Conservation (phyloP, 2,329 filamentous ascomycete species). For the Diaporthe sp. region DNA sequence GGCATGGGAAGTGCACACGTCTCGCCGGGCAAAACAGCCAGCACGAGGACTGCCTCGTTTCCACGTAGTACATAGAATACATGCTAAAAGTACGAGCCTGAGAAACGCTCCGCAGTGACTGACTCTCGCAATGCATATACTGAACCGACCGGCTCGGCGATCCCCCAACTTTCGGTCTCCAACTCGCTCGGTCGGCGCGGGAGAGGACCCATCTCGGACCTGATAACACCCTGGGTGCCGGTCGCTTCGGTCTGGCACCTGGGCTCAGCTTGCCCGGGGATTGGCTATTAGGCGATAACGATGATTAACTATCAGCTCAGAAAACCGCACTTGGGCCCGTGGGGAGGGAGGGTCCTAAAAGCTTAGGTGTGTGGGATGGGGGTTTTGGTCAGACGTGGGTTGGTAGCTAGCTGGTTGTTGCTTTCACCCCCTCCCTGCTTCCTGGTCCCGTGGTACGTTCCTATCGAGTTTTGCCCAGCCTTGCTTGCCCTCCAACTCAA, state of each 20-base stretch:
- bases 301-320: slow-evolving; percentile 28
- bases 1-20: not conserved
- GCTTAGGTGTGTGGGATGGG: slow-evolving; percentile 28
- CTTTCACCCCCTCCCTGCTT: not conserved
- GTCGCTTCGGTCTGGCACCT: not conserved
- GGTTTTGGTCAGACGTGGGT: slow-evolving; percentile 17
- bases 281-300: slow-evolving; percentile 20
- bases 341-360: not conserved
- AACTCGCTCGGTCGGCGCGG: slow-evolving; percentile 8
- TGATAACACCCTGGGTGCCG: not conserved
- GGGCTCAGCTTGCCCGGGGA: not conserved
- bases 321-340: not conserved
- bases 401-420: not conserved
- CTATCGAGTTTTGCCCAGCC: not conserved
- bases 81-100: not conserved
- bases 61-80: not conserved
- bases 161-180: slow-evolving; percentile 1
- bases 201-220: too few species aligned
- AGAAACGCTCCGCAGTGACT: not conserved
- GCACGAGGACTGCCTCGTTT: not conserved
- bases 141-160: slow-evolving; percentile 28
- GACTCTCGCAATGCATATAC: slow-evolving; percentile 6
- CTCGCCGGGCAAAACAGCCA: not conserved
- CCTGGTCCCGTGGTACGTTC: not conserved
- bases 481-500: not conserved